Evolutionary conservation across 1,139 yeast genomes (phyloP), one percentile per base, ranked within the genome.

Genomic region (Lodderomyces orthopsilosis): DNA sequence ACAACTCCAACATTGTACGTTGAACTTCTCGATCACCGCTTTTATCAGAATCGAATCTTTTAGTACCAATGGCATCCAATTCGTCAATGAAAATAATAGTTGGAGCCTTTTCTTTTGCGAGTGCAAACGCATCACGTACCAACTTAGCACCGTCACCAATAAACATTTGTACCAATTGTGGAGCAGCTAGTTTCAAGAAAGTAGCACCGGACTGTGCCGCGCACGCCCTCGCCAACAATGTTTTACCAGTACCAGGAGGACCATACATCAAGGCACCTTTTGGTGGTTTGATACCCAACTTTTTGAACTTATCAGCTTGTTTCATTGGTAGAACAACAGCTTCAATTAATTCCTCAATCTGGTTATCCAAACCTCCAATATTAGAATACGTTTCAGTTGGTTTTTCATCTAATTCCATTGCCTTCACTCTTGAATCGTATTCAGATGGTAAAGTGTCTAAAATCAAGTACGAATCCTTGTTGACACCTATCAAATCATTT

Each of bases 141-240:
- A 93, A 76, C 66, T 93, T 93, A 46, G 98, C 98, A 66, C 98
- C 98, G 64, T 93, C 99, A 60, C 99, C 99, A 63, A 94, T 94
- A 59, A 91, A 94, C 98, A 93, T 93, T 64, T 94, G 98, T 38
- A 93, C 98, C 55, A 93, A 79, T 65, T 94, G 98, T 15, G 99
- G 98, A 41, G 98, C 99, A 0, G 98, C 98, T 51, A 94, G 75
- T 61, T 93, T 93, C 60, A 93, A 75, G 63, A 93, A 93, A 0
- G 98, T 93, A n/a, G 98, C 98, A 48, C 94, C 95, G 0, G 96
- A 87, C 65, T 93, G 98, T 5, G 98, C 98, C 12, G 99, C 99
- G 79, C 98, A 93, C 1, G 98, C 98, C 63, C 98, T 81, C 5
- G 99, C 99, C 53, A 93, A 75, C 51, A 93, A 75, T 1, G 98